Conservation (phyloP, 331 rosid species). For the Acacia concinna region DNA sequence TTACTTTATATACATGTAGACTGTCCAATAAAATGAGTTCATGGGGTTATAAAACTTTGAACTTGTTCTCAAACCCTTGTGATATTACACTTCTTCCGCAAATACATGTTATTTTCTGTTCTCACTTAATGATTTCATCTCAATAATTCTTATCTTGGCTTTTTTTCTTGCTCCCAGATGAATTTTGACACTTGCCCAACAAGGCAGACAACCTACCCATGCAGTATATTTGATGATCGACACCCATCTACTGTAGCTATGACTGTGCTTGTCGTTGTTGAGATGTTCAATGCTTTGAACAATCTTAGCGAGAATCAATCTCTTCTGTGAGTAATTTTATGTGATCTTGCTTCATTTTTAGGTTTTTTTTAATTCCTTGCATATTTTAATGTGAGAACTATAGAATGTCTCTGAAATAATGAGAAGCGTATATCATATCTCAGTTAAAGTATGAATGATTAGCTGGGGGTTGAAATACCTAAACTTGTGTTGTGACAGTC, state of each 20-base stretch:
- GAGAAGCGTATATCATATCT: neutral
- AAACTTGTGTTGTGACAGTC: conserved; percentile 23
- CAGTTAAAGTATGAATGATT: neutral
- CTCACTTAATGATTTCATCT: conserved; percentile 30
- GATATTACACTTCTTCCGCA: conserved; percentile 5
- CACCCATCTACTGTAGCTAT: conserved; percentile 96
- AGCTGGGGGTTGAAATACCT: conserved; percentile 3
- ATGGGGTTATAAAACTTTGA: neutral
- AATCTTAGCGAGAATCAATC: conserved; percentile 99
- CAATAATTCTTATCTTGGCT: conserved; percentile 18
- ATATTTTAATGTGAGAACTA: conserved; percentile 1
- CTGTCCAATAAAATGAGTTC: neutral
- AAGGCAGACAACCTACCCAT: conserved; percentile 84
- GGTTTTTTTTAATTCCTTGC: conserved; percentile 19
- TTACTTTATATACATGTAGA: neutral
- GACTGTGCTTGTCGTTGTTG: conserved; percentile 98
- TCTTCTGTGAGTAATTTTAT: conserved; percentile 71
- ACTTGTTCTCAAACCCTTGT: neutral
- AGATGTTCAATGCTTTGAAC: conserved; percentile 98
- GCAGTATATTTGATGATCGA: conserved; percentile 89
- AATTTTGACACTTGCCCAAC: conserved; percentile 81
- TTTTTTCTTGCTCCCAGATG: conserved; percentile 58
- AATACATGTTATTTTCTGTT: conserved; percentile 13
- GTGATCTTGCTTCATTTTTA: conserved; percentile 18
- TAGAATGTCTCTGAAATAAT: conserved; percentile 14